Evolutionary conservation across 495 filamentous ascomycete species (phyloP), one percentile per base, ranked within the genome.

Genomic region (Ascodesmis nigricans): DNA sequence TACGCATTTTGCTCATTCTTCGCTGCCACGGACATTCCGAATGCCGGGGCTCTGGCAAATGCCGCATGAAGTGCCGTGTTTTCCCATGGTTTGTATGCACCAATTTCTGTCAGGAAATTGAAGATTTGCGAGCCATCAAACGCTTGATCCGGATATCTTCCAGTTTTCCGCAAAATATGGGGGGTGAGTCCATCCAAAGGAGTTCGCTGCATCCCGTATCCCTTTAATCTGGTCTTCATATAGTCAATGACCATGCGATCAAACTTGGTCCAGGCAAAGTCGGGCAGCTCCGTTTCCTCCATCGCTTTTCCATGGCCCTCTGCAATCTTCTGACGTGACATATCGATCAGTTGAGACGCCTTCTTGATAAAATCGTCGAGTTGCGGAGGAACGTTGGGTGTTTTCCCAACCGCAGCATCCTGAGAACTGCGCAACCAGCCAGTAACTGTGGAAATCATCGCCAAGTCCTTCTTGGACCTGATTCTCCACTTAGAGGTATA

Each of bases 41-140:
- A 60, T 8, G 60, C 57, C 1, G 74, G 73, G 27, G 79, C 65
- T 9, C 68, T 60, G 11, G 91, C 55, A 21, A 59, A 60, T 28
- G 72, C 57, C 25, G 65, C 60, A 41, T 76, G 69, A 0, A 71
- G 54, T n/a, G 64, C 54, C 11, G 64, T 55, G 45, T 84, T 74
- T 42, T 90, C 78, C 75, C 80, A 91, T 0, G 80, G 78, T 2
- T 67, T 49, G 34, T 90, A 62, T 18, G 74, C 73, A 3, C 84
- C 87, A 16, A 93, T 59, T 54, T 97, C 87, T 43, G 91, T 76
- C 21, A 93, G 53, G 37, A 91, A 77, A 5, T 74, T 60, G 48
- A 65, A 73, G 4, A 63, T 76, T 3, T 66, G 68, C 3, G 56
- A 47, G 9, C 53, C 40, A 33, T 65, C 59, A n/a, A 79, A 52